Evolutionary conservation across 2,329 filamentous ascomycete species (phyloP), one percentile per base, ranked within the genome.

Genomic region (Metarhizium brunneum): DNA sequence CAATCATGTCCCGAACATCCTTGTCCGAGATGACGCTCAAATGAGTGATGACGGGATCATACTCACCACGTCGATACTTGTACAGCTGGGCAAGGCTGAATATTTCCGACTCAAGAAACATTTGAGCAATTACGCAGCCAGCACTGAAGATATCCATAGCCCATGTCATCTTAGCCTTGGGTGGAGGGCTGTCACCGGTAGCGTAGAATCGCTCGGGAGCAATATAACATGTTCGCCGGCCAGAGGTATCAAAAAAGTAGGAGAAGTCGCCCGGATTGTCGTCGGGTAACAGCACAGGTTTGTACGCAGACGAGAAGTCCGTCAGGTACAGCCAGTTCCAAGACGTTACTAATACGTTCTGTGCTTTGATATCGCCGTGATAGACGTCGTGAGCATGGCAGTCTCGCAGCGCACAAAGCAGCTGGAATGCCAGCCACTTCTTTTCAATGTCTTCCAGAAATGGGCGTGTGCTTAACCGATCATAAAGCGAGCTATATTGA

Each of bases 291-390:
- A 90, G 90, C 5, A 92, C 89, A 11, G 92, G 94, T 67, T 99
- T 99, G 75, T 95, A 97, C 0, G 89, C 87, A 0, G 92, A 91
- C 4, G 92, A 96, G 69, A 97, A 99, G 70, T 99, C 94, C n/a
- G 92, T 87, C 42, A 99, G 80, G 68, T 97, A 99, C 2, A 99
- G 80, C 94, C 95, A 99, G 73, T 97, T 96, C 94, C 94, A 99
- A 6, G 94, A 97, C 0, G 94, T 99, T 52, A 99, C 92, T 50
- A 99, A 77, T 40, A 95, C 84, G 65, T 99, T 99, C 71, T 99
- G 92, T 1, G 92, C 94, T 76, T 99, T 99, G 76, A 99, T 97
- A 67, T 99, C 95, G 56, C 94, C 95, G 68, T 99, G 94, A 68
- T 92, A 97, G 53, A 99, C 80, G 64, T 95, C 89, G 50, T 87